phyloP scores from a whole-genome alignment of 345 rosid genomes.

The Reutealis trisperma region DNA sequence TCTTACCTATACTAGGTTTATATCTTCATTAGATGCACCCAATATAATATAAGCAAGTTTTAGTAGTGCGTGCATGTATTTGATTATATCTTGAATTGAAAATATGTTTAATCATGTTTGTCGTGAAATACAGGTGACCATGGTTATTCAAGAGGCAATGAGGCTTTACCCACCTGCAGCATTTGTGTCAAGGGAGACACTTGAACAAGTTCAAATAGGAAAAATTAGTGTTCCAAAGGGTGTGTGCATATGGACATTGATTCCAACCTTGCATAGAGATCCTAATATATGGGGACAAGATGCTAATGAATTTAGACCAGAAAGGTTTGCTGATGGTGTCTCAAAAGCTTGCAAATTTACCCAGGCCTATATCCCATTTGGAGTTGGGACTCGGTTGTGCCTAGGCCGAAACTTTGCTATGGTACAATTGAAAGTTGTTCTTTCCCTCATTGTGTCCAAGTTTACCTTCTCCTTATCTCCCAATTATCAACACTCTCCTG shows the following conservation, averaged over 20 bases:
- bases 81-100: background rate
- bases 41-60: too few species aligned
- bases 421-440: conserved; percentile 31
- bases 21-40: too few species aligned
- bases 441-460: conserved; percentile 28
- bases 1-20: too few species aligned
- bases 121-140: background rate
- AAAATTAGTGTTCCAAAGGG: conserved; percentile 18
- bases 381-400: conserved; percentile 30
- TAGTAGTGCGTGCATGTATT: too few species aligned
- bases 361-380: conserved; percentile 34
- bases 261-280: conserved; percentile 20
- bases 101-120: too few species aligned
- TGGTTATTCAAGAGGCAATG: conserved; percentile 26
- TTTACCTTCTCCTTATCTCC: conserved; percentile 36
- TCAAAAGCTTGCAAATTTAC: conserved; percentile 32
- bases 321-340: conserved; percentile 29
- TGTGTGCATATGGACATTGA: conserved; percentile 19
- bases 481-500: conserved; percentile 39
- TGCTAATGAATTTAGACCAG: conserved; percentile 33
- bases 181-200: conserved; percentile 26
- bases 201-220: conserved; percentile 16
- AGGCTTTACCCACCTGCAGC: conserved; percentile 25
- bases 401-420: conserved; percentile 35
- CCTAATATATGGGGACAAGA: conserved; percentile 36